Percentiles rank a stretch among this genome's conserved stretches.
Evolutionary conservation across 371 early-diverging fungal species (phyloP).

Genomic region (Syncephalastrum sp.): DNA sequence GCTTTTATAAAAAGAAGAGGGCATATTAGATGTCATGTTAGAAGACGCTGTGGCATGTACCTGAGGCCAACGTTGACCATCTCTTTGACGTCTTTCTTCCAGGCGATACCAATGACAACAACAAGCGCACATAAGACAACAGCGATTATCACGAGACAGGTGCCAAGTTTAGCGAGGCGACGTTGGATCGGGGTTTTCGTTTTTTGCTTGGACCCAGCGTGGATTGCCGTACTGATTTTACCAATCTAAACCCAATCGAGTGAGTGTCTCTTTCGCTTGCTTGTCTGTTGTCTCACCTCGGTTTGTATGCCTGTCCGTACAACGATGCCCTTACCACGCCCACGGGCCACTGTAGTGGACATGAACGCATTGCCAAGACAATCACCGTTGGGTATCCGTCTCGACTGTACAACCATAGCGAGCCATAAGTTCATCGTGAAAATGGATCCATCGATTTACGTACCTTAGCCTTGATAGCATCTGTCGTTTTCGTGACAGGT

Average conservation of each 20-base stretch:
- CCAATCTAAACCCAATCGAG: slow-evolving; percentile 64
- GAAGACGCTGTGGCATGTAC: slow-evolving; percentile 10
- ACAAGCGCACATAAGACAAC: slow-evolving; percentile 81
- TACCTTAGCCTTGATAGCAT: slow-evolving; percentile 47
- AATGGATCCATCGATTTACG: background rate
- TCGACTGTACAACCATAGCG: slow-evolving; percentile 27
- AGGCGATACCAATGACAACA: slow-evolving; percentile 79
- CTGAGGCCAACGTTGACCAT: slow-evolving; percentile 53
- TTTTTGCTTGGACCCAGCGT: slow-evolving; percentile 61
- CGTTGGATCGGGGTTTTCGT: slow-evolving; percentile 79
- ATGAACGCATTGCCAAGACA: slow-evolving; percentile 74
- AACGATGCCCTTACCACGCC: slow-evolving; percentile 78
- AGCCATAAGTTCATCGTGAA: slow-evolving; percentile 45
- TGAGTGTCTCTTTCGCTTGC: background rate
- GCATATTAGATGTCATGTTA: background rate
- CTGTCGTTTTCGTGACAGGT: slow-evolving; percentile 65
- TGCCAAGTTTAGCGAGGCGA: slow-evolving; percentile 68
- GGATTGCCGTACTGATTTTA: slow-evolving; percentile 85
- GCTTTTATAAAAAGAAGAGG: slow-evolving; percentile 15
- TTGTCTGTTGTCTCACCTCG: slow-evolving; percentile 55
- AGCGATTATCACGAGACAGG: slow-evolving; percentile 73
- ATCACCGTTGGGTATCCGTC: slow-evolving; percentile 69
- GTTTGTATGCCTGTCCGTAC: slow-evolving; percentile 79
- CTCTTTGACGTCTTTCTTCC: slow-evolving; percentile 46
- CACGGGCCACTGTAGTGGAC: slow-evolving; percentile 69